Base-by-base conservation (phyloP, 352 stramenopile genomes). In the Globisporangium cederbergense region DNA sequence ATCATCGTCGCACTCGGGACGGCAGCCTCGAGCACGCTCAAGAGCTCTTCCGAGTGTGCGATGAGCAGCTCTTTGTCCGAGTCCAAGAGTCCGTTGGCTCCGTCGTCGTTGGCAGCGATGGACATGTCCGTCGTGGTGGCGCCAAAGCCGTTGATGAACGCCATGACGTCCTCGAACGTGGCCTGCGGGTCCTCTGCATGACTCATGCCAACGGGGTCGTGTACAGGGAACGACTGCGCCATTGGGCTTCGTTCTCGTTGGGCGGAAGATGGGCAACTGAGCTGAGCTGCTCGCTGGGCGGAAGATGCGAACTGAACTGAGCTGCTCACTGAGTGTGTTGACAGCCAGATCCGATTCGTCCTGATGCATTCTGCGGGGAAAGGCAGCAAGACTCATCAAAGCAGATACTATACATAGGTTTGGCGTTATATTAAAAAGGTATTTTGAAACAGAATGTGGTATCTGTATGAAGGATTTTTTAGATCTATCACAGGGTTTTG, bases 101-200 rank as follows among this genome's bases (percentile, higher is more conserved):
- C 22, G 36, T 42, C 20, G 22, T 18, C 25, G 25, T 22, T 20
- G 5, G 3, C 30, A 4, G 53, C 18, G 16, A 18, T 45, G 32
- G 16, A 3, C 56, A 30, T 11, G 20, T 22, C 42, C 58, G 43
- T 25, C 45, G 25, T 28, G 25, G 45, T 34, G n/a, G 53, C 34
- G 34, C 43, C 53, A 10, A 63, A 55, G 58, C 46, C 30, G 30
- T 63, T 43, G n/a, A 63, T 46, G 45, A 63, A 63, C 58, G 58
- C 45, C 58, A 63, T 53, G 14, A 63, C 45, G 46, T 47, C 58
- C 28, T 63, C 43, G 30, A 63, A 18, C 30, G 42, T 55, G 30
- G 14, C 5, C 10, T 36, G 14, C 38, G 20, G 22, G 16, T 51
- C 55, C 30, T 60, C 55, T 5, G 4, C 13, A 14, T n/a, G 40